These are phyloP conservation scores for Kentomonas sorsogonicus DNA, from an alignment of 208 protist species.

Conservation along the genomic window DNA sequence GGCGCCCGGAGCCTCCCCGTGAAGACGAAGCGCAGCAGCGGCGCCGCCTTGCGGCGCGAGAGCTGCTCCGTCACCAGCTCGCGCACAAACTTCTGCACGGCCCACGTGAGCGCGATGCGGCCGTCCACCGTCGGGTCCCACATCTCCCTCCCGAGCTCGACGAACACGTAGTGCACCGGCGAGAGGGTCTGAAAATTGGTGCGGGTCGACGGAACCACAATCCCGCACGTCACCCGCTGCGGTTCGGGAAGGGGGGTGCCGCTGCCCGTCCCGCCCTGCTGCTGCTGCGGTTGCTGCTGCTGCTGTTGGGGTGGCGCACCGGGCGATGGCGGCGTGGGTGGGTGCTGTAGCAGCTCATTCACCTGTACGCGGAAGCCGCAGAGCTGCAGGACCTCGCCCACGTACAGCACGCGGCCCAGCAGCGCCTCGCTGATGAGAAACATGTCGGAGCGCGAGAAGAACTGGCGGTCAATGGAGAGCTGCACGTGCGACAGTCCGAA, in stretches of 20 bases:
- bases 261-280: slow-evolving; percentile 1
- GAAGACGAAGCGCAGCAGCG: slow-evolving; percentile 65
- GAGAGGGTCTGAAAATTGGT: slow-evolving; percentile 82
- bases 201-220: slow-evolving; percentile 55
- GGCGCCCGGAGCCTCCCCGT: slow-evolving; percentile 45
- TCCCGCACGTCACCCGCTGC: slow-evolving; percentile 49
- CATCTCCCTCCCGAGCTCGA: slow-evolving; percentile 80
- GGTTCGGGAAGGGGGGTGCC: slow-evolving; percentile 1
- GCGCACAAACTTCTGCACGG: slow-evolving; percentile 69
- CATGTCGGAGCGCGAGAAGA: slow-evolving; percentile 73
- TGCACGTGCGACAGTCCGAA: slow-evolving; percentile 83
- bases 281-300: neutral
- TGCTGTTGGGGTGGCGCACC: neutral
- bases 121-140: slow-evolving; percentile 79
- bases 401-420: slow-evolving; percentile 67
- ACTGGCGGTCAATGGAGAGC: slow-evolving; percentile 69
- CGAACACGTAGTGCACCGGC: slow-evolving; percentile 62
- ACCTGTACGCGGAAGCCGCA: slow-evolving; percentile 63
- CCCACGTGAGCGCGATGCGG: slow-evolving; percentile 57
- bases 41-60: slow-evolving; percentile 56
- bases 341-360: slow-evolving; percentile 45
- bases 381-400: slow-evolving; percentile 64
- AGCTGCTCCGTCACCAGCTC: slow-evolving; percentile 67
- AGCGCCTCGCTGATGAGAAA: slow-evolving; percentile 68
- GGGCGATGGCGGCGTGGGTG: neutral